phyloP scores from a whole-genome alignment of 2,329 filamentous ascomycete species.

The Coniochaeta sp. region DNA sequence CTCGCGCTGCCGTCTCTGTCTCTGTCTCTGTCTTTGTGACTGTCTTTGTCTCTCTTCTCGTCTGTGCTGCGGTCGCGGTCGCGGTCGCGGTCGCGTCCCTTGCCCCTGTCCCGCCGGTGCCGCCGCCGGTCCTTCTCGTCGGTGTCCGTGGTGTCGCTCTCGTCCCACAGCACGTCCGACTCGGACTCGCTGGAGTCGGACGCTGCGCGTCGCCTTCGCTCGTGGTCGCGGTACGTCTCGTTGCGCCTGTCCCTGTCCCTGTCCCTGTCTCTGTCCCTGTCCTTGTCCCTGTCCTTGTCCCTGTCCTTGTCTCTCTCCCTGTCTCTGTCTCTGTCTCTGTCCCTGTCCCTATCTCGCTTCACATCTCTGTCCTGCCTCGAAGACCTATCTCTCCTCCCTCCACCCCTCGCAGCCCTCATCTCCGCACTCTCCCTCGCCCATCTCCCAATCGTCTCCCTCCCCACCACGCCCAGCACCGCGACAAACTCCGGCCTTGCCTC shows the following conservation, averaged over 20 bases:
- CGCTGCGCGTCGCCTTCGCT: constrained; percentile 8
- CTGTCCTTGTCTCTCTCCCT: no score
- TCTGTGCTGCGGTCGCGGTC: no score
- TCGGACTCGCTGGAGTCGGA: no score
- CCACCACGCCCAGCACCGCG: constrained; percentile 49
- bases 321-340: no score
- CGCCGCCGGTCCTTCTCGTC: constrained; percentile 7
- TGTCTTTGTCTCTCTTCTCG: constrained; percentile 6
- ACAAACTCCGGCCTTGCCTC: constrained; percentile 55
- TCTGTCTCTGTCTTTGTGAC: constrained; percentile 2
- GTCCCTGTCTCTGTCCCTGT: no score
- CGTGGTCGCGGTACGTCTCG: constrained; percentile 16
- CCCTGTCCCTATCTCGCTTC: not conserved
- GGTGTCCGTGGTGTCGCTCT: constrained; percentile 16
- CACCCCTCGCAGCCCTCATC: constrained; percentile 13
- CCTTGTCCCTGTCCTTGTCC: no score
- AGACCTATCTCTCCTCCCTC: no score
- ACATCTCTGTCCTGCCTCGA: no score
- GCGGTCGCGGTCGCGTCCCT: no score
- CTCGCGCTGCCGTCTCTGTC: constrained; percentile 19
- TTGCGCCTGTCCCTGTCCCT: not conserved
- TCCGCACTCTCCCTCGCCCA: constrained; percentile 42
- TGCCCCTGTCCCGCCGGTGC: not conserved
- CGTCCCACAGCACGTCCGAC: constrained; percentile 15
- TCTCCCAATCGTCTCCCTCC: constrained; percentile 41